Percentiles rank a stretch among this genome's conserved stretches.
Conservation (phyloP, 164 flowering plant genomes). For the Nymphaea thermarum region DNA sequence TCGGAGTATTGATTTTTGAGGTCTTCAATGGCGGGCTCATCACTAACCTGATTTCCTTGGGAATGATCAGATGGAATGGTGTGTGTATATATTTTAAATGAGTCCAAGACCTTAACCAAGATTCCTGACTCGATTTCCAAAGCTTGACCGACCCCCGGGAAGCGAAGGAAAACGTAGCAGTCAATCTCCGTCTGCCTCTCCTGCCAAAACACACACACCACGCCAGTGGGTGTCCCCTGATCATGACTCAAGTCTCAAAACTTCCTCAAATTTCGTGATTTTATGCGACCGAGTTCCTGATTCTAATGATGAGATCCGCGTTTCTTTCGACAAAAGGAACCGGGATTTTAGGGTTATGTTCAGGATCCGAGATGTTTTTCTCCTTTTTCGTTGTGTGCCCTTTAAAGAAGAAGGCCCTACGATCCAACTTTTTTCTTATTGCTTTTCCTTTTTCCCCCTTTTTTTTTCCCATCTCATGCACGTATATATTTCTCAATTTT, state of each 20-base stretch:
- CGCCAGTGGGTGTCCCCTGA: no score
- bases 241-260: no score
- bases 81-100: not conserved
- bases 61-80: not conserved
- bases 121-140: not conserved
- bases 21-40: no score
- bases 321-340: no score
- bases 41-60: not conserved
- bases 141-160: not conserved
- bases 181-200: not conserved
- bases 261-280: not conserved
- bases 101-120: not conserved
- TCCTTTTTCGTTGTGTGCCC: not conserved
- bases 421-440: not conserved
- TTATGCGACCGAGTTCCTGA: not conserved
- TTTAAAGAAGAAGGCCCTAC: constrained; percentile 1
- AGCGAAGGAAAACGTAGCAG: not conserved
- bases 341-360: no score
- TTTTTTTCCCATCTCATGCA: not conserved
- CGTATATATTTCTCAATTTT: not conserved
- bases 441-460: not conserved
- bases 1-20: no score
- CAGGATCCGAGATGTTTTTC: no score
- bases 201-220: not conserved
- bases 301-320: no score